These are phyloP conservation scores for Casuarina glauca DNA, from an alignment of 306 rosid genomes.

Conservation along the genomic window DNA sequence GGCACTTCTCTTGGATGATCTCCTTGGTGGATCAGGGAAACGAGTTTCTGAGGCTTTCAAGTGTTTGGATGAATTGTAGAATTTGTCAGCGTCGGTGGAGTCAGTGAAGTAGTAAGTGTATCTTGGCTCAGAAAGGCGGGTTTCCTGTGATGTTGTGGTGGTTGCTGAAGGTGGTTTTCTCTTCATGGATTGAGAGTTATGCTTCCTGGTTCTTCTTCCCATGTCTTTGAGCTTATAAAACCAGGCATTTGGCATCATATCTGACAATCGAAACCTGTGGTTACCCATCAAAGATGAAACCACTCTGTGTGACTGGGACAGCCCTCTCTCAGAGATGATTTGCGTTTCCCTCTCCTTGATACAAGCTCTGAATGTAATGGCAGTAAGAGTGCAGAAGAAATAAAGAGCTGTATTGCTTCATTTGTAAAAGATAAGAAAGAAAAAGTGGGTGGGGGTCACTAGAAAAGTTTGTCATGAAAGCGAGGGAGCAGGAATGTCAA, in stretches of 20 bases:
- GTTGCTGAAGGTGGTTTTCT: conserved; percentile 45
- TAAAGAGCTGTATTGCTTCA: conserved; percentile 8
- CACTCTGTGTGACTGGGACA: conserved; percentile 13
- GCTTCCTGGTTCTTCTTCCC: conserved; percentile 56
- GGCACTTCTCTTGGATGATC: conserved; percentile 57
- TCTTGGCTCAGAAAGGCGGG: conserved; percentile 38
- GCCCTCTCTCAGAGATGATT: conserved; percentile 16
- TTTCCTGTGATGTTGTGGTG: conserved; percentile 39
- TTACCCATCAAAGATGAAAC: conserved; percentile 58
- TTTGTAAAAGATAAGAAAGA: conserved; percentile 21
- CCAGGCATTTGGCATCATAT: conserved; percentile 88
- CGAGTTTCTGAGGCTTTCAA: conserved; percentile 40
- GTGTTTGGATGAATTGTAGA: conserved; percentile 40
- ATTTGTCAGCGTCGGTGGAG: conserved; percentile 39
- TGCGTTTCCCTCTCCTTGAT: conserved; percentile 26
- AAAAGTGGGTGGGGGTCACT: conserved; percentile 24
- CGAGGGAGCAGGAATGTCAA: conserved; percentile 49
- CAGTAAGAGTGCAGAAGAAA: conserved; percentile 33
- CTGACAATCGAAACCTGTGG: conserved; percentile 66
- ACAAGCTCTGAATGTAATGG: conserved; percentile 20
- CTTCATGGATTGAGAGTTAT: conserved; percentile 41
- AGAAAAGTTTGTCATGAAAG: conserved; percentile 37
- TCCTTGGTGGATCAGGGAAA: conserved; percentile 67
- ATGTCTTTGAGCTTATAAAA: conserved; percentile 80
- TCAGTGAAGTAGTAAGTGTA: conserved; percentile 44